Evolutionary conservation across 169 alveolate genomes (phyloP), one percentile per base, ranked within the genome.

Genomic region (Eimeria tenella): DNA sequence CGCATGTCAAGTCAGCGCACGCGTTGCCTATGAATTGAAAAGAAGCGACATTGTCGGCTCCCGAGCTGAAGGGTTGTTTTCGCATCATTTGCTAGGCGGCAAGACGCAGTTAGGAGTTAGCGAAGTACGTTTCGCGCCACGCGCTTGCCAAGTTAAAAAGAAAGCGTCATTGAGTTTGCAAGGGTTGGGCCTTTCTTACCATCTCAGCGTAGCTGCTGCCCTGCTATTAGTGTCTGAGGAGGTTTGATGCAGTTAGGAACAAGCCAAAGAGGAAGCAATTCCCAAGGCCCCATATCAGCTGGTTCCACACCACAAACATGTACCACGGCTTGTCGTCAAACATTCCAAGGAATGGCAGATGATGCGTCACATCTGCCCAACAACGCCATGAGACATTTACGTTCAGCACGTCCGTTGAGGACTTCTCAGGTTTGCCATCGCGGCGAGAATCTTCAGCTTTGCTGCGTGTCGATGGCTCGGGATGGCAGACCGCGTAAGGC

Each of bases 401-500:
- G 49, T 82, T 82, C 60, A 56, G 58, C 90, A 82, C 75, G 70
- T 82, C 90, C 90, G 58, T 60, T n/a, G 49, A 8, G 74, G 75
- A 73, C 75, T 82, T 82, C 49, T 82, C 74, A 11, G 58, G 15
- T 82, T 65, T 55, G 60, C 49, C 13, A 65, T 74, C 23, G 73
- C 19, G 55, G 15, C 50, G 58, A 21, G 8, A 17, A 42, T 0
- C 31, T 60, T 31, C 68, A 0, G 53, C 31, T 79, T 21, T 79
- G 13, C 55, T 50, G 52, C 19, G 56, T 15, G 55, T 25, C 25
- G 11, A n/a, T n/a, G 49, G 58, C n/a, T 82, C 62, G 2, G 75
- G 90, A 58, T 82, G 74, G 60, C 74, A 60, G 50, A 82, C 90
- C 49, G 90, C 90, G 68, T 82, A 82, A n/a, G 90, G 90, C 7